Conservation (phyloP, 2,329 filamentous ascomycete genomes). For the Aspergillus arachidicola region DNA sequence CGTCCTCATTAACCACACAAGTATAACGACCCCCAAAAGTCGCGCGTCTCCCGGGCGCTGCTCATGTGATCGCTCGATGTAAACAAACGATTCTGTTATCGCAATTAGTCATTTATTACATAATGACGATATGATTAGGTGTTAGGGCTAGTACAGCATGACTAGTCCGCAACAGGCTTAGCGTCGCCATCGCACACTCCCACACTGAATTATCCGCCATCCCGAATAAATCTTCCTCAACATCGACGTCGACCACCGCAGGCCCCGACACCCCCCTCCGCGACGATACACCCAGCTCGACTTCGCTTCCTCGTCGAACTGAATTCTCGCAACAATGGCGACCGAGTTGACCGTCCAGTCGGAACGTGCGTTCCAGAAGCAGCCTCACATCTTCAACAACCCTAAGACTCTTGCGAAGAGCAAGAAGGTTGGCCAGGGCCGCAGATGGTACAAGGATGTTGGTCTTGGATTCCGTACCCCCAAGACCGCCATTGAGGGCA, state of each 20-base stretch:
- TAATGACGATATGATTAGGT: not conserved
- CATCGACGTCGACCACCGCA: slow-evolving; percentile 42
- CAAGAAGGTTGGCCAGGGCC: slow-evolving; percentile 83
- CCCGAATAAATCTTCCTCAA: slow-evolving; percentile 44
- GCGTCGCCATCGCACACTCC: slow-evolving; percentile 37
- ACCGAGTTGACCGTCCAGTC: slow-evolving; percentile 99
- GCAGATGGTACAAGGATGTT: slow-evolving; percentile 99
- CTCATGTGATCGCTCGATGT: slow-evolving; percentile 39
- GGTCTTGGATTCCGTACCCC: slow-evolving; percentile 99
- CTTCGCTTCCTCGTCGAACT: slow-evolving; percentile 46
- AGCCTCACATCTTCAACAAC: slow-evolving; percentile 99
- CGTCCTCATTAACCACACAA: not conserved
- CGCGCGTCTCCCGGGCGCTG: slow-evolving; percentile 33
- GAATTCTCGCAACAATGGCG: slow-evolving; percentile 74
- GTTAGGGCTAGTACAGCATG: slow-evolving; percentile 43
- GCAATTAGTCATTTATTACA: not conserved
- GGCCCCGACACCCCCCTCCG: slow-evolving; percentile 36
- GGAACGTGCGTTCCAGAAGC: slow-evolving; percentile 99
- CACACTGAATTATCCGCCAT: slow-evolving; percentile 40
- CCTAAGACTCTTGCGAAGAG: slow-evolving; percentile 85
- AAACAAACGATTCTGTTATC: slow-evolving; percentile 40
- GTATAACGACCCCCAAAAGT: slow-evolving; percentile 11
- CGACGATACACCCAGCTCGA: slow-evolving; percentile 38
- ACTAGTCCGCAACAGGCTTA: slow-evolving; percentile 35
- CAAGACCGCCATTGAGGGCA: slow-evolving; percentile 97